Percentiles rank a stretch among this genome's conserved stretches.
Evolutionary conservation across 805 yeast genomes (phyloP).

Genomic region (Kodamaea hsintzibuensis): DNA sequence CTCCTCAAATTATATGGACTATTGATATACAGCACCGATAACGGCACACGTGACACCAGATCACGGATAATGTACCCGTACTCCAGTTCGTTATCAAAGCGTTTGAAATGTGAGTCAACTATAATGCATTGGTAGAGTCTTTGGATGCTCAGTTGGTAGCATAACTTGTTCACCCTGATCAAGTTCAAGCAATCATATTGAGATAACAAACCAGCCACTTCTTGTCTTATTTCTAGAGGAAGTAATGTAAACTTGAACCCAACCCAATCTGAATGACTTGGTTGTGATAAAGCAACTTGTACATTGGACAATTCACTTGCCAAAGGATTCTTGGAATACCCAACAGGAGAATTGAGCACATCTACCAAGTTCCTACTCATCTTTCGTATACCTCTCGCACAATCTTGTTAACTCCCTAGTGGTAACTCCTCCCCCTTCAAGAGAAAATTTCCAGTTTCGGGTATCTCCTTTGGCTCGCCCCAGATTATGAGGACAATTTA

Average conservation of each 20-base stretch:
- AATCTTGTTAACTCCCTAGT: no score
- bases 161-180: conserved; percentile 26
- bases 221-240: conserved; percentile 38
- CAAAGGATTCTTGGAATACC: conserved; percentile 24
- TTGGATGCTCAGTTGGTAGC: conserved; percentile 31
- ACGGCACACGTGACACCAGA: conserved; percentile 9
- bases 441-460: background rate
- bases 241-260: conserved; percentile 24
- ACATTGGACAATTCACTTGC: background rate
- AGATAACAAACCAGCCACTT: conserved; percentile 32
- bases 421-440: background rate
- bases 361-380: background rate
- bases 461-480: background rate
- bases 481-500: background rate
- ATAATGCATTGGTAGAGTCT: conserved; percentile 41
- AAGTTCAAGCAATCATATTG: conserved; percentile 41
- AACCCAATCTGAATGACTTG: background rate
- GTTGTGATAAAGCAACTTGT: background rate
- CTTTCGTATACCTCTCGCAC: background rate
- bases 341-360: conserved; percentile 23
- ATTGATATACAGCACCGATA: conserved; percentile 32
- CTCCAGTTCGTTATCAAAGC: conserved; percentile 30
- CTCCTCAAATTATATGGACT: conserved; percentile 41
- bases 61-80: conserved; percentile 10
- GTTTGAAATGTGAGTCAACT: conserved; percentile 39